Conservation (phyloP, 257 asterid species). For the Solanum bukasovii region DNA sequence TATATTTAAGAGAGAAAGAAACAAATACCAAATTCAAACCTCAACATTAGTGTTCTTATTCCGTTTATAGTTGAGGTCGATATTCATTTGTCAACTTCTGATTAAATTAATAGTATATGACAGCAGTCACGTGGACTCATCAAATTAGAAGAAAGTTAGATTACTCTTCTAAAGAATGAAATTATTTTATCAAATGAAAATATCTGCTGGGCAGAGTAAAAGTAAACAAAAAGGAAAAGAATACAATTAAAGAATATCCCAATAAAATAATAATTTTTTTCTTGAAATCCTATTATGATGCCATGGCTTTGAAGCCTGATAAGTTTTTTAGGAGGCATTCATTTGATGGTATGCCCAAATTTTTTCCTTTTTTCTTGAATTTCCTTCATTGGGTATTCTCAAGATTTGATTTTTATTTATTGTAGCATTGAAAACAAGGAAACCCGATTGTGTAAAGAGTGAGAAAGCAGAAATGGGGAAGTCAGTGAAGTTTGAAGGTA, state of each 20-base stretch:
- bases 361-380: neutral
- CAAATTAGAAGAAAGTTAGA: neutral
- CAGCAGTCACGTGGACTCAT: neutral
- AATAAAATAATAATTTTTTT: neutral
- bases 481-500: conserved; percentile 3
- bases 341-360: neutral
- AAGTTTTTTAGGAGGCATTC: neutral
- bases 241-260: neutral
- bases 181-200: neutral
- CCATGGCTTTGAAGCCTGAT: neutral
- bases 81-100: neutral
- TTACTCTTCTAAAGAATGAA: neutral
- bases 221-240: neutral
- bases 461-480: conserved; percentile 4
- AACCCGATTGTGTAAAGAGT: neutral
- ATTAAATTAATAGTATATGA: neutral
- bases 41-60: neutral
- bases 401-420: neutral
- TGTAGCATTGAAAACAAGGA: neutral
- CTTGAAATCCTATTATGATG: neutral
- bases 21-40: neutral
- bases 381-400: neutral
- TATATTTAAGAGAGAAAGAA: neutral
- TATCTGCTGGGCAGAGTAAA: neutral
- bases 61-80: neutral